A percentile compares a stretch with the other conserved stretches of the same genome.
Evolutionary conservation across 2,329 filamentous ascomycete species (phyloP).

Genomic region (Fusarium begoniae): DNA sequence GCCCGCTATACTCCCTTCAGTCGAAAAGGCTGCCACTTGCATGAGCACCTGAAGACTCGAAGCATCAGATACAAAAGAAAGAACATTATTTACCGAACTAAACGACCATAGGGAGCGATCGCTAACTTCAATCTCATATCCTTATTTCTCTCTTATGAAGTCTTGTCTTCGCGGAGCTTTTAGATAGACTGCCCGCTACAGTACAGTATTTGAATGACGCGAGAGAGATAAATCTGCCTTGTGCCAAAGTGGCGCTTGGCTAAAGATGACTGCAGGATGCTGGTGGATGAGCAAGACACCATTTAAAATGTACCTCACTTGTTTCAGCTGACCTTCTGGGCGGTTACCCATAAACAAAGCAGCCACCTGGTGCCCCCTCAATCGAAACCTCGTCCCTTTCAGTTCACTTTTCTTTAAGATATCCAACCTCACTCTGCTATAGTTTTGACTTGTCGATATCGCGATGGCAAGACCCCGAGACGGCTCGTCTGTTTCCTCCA

Average conservation of each 20-base stretch:
- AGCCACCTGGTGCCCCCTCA: background rate
- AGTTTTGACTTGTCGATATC: accelerated
- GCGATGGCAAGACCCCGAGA: background rate
- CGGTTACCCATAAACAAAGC: background rate
- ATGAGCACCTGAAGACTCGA: background rate
- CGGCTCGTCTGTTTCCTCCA: background rate
- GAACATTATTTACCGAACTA: accelerated
- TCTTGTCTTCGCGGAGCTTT: accelerated
- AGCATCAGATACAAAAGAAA: background rate
- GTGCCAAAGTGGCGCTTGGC: background rate
- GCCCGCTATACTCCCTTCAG: background rate
- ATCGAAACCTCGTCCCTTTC: background rate
- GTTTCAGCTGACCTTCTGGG: background rate
- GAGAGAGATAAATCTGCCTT: background rate
- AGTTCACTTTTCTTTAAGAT: background rate
- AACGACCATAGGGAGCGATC: accelerated
- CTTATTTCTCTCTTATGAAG: accelerated
- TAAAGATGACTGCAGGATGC: background rate
- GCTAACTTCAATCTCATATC: accelerated
- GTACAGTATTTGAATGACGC: accelerated
- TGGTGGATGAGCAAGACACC: background rate
- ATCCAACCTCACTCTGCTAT: accelerated
- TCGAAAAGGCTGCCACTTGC: background rate
- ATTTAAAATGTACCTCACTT: background rate
- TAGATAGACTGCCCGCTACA: too few relatives aligned